Evolutionary conservation across 331 rosid genomes (phyloP), one percentile per base, ranked within the genome.

Genomic region (Rhamnella rubrinervis): DNA sequence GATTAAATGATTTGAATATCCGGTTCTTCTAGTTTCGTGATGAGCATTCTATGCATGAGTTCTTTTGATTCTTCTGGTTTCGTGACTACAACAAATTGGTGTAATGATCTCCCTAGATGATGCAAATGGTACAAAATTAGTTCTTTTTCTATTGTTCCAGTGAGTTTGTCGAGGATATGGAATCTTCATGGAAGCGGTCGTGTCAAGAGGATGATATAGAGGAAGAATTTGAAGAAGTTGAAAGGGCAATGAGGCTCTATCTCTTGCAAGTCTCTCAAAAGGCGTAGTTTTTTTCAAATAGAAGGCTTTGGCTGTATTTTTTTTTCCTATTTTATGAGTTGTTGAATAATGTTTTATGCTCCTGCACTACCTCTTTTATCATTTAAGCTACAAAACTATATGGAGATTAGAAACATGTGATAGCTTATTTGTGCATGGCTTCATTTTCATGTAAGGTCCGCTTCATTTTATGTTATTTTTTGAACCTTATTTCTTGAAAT

Each of bases 161-260:
- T 44, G 95, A 82, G 3, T 91, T 91, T 85, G 91, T 87, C 58
- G 97, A 93, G 86, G 95, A 93, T 81, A 85, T 85, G 97, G 98
- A 93, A 71, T 87, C 88, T 77, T 77, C 83, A 53, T 91, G 98
- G 98, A 88, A 87, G n/a, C n/a, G n/a, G 92, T 73, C 96, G 96
- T 76, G 92, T 91, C 55, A 91, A 85, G 85, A 85, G 86, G 85
- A n/a, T n/a, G n/a, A n/a, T n/a, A n/a, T n/a, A n/a, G n/a, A n/a
- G n/a, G n/a, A n/a, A n/a, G n/a, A n/a, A n/a, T n/a, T n/a, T n/a
- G n/a, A n/a, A n/a, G n/a, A n/a, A 79, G 91, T 91, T 63, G 86
- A 84, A 79, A 73, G 78, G 97, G 95, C 60, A 89, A 96, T 28
- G 79, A 80, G 85, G 92, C 85, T 55, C 82, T 93, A 55, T 73